Conservation (phyloP, 441 rosid genomes). For the Eruca vesicaria region DNA sequence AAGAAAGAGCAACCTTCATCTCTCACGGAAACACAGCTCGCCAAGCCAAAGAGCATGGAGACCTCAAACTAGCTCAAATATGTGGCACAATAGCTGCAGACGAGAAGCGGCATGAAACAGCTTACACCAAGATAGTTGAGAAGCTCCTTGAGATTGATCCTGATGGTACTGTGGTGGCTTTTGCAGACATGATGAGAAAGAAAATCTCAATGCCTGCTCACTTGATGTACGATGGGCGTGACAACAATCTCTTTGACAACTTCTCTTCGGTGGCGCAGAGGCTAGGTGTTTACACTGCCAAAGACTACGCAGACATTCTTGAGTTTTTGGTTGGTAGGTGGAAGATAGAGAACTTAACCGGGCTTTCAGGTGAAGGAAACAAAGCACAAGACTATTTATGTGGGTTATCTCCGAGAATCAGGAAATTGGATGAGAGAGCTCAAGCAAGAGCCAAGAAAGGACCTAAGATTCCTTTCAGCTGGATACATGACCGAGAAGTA, state of each 20-base stretch:
- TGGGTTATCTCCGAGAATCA: slow-evolving; percentile 63
- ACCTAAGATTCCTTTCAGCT: slow-evolving; percentile 65
- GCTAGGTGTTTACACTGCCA: slow-evolving; percentile 83
- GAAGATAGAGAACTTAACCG: slow-evolving; percentile 62
- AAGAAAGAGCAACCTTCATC: slow-evolving; percentile 93
- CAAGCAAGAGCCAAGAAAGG: slow-evolving; percentile 68
- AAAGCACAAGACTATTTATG: slow-evolving; percentile 87
- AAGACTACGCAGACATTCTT: slow-evolving; percentile 80
- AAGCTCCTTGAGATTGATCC: slow-evolving; percentile 91
- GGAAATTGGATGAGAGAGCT: slow-evolving; percentile 85
- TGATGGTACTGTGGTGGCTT: slow-evolving; percentile 68
- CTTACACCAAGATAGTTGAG: slow-evolving; percentile 89
- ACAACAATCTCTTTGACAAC: slow-evolving; percentile 70
- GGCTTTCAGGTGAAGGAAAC: slow-evolving; percentile 75
- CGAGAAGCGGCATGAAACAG: slow-evolving; percentile 94
- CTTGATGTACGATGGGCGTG: slow-evolving; percentile 74
- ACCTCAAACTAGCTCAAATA: slow-evolving; percentile 75
- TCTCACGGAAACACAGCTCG: slow-evolving; percentile 99
- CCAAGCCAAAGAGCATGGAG: slow-evolving; percentile 81
- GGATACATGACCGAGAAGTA: slow-evolving; percentile 73
- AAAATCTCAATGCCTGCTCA: slow-evolving; percentile 94
- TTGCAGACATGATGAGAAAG: slow-evolving; percentile 96
- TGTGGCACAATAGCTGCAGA: slow-evolving; percentile 94
- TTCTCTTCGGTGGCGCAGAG: slow-evolving; percentile 89
- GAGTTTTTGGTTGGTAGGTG: slow-evolving; percentile 86